Conservation (phyloP, 2,329 filamentous ascomycete species). For the Beauveria sp. region DNA sequence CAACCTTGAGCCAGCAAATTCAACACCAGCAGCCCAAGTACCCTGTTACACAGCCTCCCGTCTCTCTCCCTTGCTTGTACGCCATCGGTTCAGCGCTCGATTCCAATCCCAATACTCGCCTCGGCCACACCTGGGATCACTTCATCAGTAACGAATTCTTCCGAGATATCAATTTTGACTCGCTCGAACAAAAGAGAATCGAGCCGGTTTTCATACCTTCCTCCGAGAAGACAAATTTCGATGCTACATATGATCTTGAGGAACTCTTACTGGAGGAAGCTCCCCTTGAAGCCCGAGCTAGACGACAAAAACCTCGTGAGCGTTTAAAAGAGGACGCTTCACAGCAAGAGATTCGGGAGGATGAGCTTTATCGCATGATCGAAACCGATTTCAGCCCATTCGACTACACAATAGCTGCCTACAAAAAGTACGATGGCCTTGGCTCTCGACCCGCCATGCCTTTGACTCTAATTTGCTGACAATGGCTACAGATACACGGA, state of each 20-base stretch:
- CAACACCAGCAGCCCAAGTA: constrained; percentile 70
- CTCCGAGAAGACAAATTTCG: constrained; percentile 97
- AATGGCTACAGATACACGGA: constrained; percentile 6
- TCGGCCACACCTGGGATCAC: constrained; percentile 79
- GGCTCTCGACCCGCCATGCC: constrained; percentile 15
- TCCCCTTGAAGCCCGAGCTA: constrained; percentile 82
- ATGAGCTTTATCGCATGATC: constrained; percentile 90
- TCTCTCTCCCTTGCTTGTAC: constrained; percentile 80
- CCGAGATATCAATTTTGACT: constrained; percentile 72
- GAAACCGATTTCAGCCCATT: constrained; percentile 91
- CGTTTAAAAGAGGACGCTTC: constrained; percentile 90
- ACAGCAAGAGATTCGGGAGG: constrained; percentile 87
- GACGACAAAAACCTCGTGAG: constrained; percentile 88
- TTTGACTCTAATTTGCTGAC: background rate
- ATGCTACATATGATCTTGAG: constrained; percentile 95
- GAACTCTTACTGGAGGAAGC: constrained; percentile 91
- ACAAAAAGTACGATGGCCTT: constrained; percentile 57
- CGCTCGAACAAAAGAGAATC: constrained; percentile 77
- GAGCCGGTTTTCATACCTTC: constrained; percentile 89
- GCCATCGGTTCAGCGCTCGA: constrained; percentile 80
- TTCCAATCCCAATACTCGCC: constrained; percentile 68
- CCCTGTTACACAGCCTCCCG: constrained; percentile 85
- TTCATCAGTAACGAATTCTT: constrained; percentile 91
- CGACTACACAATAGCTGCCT: constrained; percentile 81
- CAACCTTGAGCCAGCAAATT: constrained; percentile 72